Conservation (phyloP, 306 rosid genomes). For the Ammopiptanthus mongolicus region DNA sequence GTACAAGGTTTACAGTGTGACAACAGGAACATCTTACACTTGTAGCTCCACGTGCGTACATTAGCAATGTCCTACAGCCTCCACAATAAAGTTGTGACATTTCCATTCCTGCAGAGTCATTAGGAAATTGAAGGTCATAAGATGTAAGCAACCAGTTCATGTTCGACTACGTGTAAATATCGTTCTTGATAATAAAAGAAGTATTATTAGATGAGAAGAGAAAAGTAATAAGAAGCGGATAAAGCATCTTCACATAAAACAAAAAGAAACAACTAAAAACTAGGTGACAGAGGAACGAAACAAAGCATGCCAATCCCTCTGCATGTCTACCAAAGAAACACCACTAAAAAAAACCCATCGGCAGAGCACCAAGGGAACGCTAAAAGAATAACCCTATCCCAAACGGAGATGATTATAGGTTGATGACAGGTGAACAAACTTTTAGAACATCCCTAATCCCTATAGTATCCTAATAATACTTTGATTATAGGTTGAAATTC, state of each 20-base stretch:
- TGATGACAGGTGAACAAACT: neutral
- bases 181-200: neutral
- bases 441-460: neutral
- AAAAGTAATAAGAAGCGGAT: neutral
- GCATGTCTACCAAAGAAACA: neutral
- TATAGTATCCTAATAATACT: neutral
- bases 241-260: neutral
- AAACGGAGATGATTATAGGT: neutral
- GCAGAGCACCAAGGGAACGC: neutral
- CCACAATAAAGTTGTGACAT: slow-evolving; percentile 94
- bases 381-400: neutral
- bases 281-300: neutral
- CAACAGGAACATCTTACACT: slow-evolving; percentile 98
- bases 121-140: neutral
- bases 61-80: slow-evolving; percentile 92
- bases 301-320: neutral
- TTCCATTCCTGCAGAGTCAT: slow-evolving; percentile 64
- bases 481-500: neutral
- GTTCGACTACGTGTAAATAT: neutral
- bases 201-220: neutral
- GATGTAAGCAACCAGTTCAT: neutral
- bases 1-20: slow-evolving; percentile 84
- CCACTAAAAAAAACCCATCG: neutral
- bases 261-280: neutral
- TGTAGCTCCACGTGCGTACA: slow-evolving; percentile 90